Evolutionary conservation across 2,329 filamentous ascomycete genomes (phyloP), one percentile per base, ranked within the genome.

Genomic region (Chrysosporium keratinophilum): DNA sequence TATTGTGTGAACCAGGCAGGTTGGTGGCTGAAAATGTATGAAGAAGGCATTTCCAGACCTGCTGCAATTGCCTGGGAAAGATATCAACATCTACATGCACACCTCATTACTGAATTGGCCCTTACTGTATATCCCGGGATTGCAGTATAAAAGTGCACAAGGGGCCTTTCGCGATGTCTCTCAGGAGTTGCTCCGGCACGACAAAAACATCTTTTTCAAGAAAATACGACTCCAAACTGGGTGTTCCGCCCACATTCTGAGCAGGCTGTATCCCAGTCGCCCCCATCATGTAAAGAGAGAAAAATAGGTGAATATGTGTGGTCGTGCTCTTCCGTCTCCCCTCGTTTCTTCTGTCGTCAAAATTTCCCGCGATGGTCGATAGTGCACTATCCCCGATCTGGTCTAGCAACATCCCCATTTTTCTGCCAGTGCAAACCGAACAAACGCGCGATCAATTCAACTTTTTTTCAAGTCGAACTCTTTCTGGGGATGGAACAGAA

Each of bases 41-140:
- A 42, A 72, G 59, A 31, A 76, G 58, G 43, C 65, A 68, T 42
- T 67, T 62, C 67, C 72, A 74, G 39, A 74, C 56, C 15, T 59
- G 58, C 45, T 54, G 59, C 20, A 71, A 57, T 34, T 49, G 35
- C 28, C 50, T 56, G 41, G 49, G 34, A 35, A 5, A 20, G 23
- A 51, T 23, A 46, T 53, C 17, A 43, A 54, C 28, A 47, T 41
- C 15, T 42, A 47, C 11, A 40, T 3, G 3, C 40, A 40, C 28
- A 19, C 11, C 5, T 19, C 11, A 7, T 42, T 33, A 19, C 31
- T 17, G 33, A 19, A 41, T 44, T 19, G 41, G 33, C 28, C 14
- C 53, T 57, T 52, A 57, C 56, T 57, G 43, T 17, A 55, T 54
- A 31, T 54, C 46, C 17, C 35, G 45, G 11, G 42, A 20, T 31